Base-by-base conservation (phyloP, 2,329 filamentous ascomycete species). In the Hymenoscyphus infarciens region DNA sequence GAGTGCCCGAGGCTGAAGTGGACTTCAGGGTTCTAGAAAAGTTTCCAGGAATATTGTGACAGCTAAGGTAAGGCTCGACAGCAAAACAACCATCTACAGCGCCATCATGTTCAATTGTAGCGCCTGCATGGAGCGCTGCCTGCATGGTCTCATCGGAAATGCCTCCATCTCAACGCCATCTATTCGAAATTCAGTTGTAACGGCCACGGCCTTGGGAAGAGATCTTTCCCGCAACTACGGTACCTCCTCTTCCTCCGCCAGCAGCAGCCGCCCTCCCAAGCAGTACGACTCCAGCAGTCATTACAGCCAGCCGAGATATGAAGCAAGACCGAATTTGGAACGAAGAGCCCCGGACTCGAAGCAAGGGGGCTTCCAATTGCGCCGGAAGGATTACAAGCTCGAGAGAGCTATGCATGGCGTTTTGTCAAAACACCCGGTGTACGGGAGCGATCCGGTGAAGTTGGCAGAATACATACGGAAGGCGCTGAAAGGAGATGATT, bases 401-500 rank as follows among this genome's bases (percentile, higher is more conserved):
- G 59, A 61, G 31, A 13, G 31, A 15, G 11, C 19, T 6, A 64
- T 64, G 62, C 56, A 52, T 5, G 35, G 22, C 31, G 56, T 61
- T 6, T 38, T 64, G 25, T 15, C 56, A 31, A 66, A 68, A 54
- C 65, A 73, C 61, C 66, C 73, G 10, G 64, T 60, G 35, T 70
- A 71, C 64, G 60, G 71, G 27, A 70, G 68, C 42, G 92, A 97
- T 73, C 90, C 90, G 1, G 80, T 88, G 66, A 87, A 88, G 69
- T 82, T 98, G 63, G 87, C 86, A 45, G 78, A 88, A 42, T 85
- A 88, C 60, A 86, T 96, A 52, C 79, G 79, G 60, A 78, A 80
- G 57, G 79, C 85, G 19, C 78, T 98, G 56, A 74, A 74, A 5
- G 81, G 83, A 63, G 83, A 83, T 52, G 79, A 87, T 35, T 82